Base-by-base conservation (phyloP, 1,284 basidiomycete genomes). In the Neolentinus lepideus region DNA sequence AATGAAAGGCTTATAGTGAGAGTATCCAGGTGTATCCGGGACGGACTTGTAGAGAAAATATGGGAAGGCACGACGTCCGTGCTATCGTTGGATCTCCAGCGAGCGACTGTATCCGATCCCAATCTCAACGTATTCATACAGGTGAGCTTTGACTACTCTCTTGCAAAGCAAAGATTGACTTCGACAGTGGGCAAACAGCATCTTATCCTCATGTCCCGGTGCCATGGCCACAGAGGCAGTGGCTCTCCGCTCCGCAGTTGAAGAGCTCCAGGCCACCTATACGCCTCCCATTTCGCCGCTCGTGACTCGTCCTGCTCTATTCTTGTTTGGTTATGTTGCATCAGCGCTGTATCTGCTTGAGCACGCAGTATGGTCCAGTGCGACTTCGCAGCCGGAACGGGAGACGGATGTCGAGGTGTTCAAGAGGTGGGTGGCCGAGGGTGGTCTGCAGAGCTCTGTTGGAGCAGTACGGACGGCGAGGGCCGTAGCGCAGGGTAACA, bases 61-160 rank as follows among this genome's bases (percentile, higher is more conserved):
- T 92, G 90, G 90, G 90, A 92, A 69, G 90, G 88, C 0, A 90
- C 88, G 0, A 76, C 77, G 3, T 80, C 80, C 2, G 84, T 90
- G 1, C 75, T 91, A 1, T 76, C 85, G 1, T 67, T 90, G 51
- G 89, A 92, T 63, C 70, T 90, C 38, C 70, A 81, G 2, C 73
- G 87, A 52, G 81, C 77, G 27, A 70, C 77, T 53, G 69, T 72
- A 56, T 74, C 74, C 60, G 65, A 69, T 3, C 48, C 56, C 2
- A 70, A 72, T 1, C 57, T 81, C 35, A 57, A 59, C 46, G 70
- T 72, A 3, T 77, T 73, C 58, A 61, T 67, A 6, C 63, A 65
- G 53, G 75, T 77, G 46, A 56, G 69, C 62, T 22, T 22, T 16
- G 48, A 2, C 19, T 19, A 10, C 4, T 14, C 11, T 57, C 25